Evolutionary conservation across 768 basidiomycete species (phyloP), one percentile per base, ranked within the genome.

Genomic region (Sporobolomyces pararoseus): DNA sequence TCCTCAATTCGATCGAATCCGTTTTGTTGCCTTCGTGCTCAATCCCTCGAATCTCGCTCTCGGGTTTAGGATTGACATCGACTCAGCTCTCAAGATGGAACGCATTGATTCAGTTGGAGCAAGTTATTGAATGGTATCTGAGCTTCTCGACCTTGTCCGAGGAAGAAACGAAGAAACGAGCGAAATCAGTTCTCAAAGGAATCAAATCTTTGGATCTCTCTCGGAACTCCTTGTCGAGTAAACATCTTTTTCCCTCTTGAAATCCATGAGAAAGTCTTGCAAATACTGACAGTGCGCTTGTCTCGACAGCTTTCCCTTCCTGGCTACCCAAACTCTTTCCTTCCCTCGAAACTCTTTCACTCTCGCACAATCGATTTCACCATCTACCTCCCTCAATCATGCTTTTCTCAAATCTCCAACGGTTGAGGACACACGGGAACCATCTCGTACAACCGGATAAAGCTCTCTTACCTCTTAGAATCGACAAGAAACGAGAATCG

Each of bases 351-450:
- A 59, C 67, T 2, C 65, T 73, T 29, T 63, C 67, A 0, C 72
- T 73, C 7, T 63, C 72, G 1, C 64, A 69, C 49, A 73, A 73
- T 51, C 14, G 7, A 14, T 63, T 73, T 35, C 17, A 39, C 0
- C 72, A 65, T 21, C 50, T 73, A 5, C 67, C 72, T 0, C 64
- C 67, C 1, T 59, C 49, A 29, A 2, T 66, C 49, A 62, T 46
- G 23, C 50, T 59, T 23, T 66, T 73, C 60, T 42, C 89, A 85
- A 78, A 90, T 88, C 3, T 85, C 83, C 29, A 84, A 82, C 19
- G 86, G 85, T 75, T 91, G 88, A 31, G 94, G 86, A 27, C 86
- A 84, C 53, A 95, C 83, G 16, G 84, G 82, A 73, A 98, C 88
- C 23, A 82, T 86, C 0, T 92, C 92, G 80, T 93, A 91, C 0